Evolutionary conservation across 441 rosid genomes (phyloP), one percentile per base, ranked within the genome.

Genomic region (Oxalis stricta): DNA sequence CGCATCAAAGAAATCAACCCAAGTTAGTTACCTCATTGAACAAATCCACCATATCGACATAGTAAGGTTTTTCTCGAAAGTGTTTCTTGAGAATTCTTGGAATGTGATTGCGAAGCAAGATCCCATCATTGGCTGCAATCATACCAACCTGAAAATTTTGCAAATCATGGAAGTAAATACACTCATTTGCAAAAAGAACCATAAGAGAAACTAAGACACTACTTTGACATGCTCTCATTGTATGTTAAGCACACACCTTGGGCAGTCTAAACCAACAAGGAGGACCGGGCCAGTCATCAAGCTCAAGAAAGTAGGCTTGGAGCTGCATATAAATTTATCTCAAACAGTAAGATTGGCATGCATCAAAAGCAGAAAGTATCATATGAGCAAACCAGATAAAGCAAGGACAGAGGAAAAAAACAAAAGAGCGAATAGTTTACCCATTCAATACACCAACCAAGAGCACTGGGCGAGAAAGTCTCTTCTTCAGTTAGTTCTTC

Each of bases 361-460:
- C 18, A 24, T 18, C 21, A 23, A 0, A 28, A 17, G 18, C 31
- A 15, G 12, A 21, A 8, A 9, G 33, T 29, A 20, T n/a, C 38
- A 30, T 33, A 9, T n/a, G 18, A 11, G 4, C 2, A 10, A 15
- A 26, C 22, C 19, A 9, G 23, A 10, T 38, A 13, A 16, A 55
- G 28, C 22, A 40, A 31, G 18, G 10, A 31, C 11, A 45, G 18
- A 2, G 10, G 5, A 37, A 36, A 37, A 16, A 35, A 33, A 32
- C 2, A 49, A 10, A 26, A 20, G 21, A 7, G 16, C n/a, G 18
- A 50, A 37, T 33, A 3, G 35, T 16, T 51, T 78, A 86, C 96
- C 94, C 94, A 86, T 71, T 86, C 92, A 47, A 83, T 71, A 38
- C 94, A 86, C 96, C 96, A 86, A 48, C 91, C 96, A 45, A 86